Percentiles rank a stretch among this genome's conserved stretches.
Evolutionary conservation across 1,284 basidiomycete genomes (phyloP).

Genomic region (Ustilago sp.): DNA sequence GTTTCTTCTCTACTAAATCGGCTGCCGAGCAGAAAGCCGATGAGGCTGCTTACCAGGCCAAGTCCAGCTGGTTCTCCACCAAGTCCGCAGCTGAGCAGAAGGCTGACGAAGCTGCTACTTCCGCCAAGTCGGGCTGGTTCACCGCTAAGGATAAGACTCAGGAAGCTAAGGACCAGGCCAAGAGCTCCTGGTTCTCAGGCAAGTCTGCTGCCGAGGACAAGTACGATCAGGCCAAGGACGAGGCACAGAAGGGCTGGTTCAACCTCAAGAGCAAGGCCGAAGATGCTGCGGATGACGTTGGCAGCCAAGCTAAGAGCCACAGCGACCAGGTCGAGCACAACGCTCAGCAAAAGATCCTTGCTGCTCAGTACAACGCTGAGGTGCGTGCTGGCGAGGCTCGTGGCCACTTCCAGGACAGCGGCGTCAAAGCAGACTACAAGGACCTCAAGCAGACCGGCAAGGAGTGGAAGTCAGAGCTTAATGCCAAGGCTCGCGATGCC

Average conservation of each 20-base stretch:
- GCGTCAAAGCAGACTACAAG: conserved; percentile 23
- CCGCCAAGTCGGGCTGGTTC: conserved; percentile 30
- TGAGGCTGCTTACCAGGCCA: conserved; percentile 15
- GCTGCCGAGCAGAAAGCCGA: conserved; percentile 25
- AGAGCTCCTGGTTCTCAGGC: conserved; percentile 31
- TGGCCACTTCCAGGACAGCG: conserved; percentile 12
- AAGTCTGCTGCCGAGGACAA: conserved; percentile 35
- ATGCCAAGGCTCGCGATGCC: conserved; percentile 37
- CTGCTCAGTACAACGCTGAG: conserved; percentile 54
- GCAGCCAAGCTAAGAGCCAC: conserved; percentile 13
- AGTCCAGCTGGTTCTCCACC: conserved; percentile 14
- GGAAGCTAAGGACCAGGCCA: conserved; percentile 36
- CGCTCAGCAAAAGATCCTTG: conserved; percentile 50
- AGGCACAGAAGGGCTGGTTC: conserved; percentile 47
- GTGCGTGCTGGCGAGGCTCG: conserved; percentile 36
- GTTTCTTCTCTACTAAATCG: conserved; percentile 26
- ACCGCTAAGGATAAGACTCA: conserved; percentile 35
- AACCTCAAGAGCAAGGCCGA: conserved; percentile 44
- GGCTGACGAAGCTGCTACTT: conserved; percentile 23
- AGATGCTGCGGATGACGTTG: conserved; percentile 32
- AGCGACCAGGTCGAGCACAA: conserved; percentile 45
- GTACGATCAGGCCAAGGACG: conserved; percentile 34
- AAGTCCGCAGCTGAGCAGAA: conserved; percentile 22
- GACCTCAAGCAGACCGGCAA: conserved; percentile 42
- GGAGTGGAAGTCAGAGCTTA: conserved; percentile 44